Percentiles rank a stretch among this genome's conserved stretches.
These are phyloP conservation scores for Trichoderma gamsii DNA, from an alignment of 495 filamentous ascomycete genomes.

Conservation along the genomic window DNA sequence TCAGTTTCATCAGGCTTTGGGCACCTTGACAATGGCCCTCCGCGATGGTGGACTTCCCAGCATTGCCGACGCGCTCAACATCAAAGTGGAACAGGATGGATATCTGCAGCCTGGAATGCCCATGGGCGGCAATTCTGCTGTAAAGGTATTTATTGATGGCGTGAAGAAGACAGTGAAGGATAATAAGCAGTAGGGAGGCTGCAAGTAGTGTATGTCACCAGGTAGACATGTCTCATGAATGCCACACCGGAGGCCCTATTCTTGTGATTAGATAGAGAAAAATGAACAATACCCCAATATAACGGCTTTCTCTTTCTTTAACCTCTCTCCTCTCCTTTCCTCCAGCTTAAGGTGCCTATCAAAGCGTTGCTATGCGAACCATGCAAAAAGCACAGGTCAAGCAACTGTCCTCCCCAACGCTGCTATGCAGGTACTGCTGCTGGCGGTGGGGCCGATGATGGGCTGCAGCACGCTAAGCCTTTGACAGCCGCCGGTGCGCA, in stretches of 20 bases:
- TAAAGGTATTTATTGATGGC: constrained; percentile 85
- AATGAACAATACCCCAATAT: too few species aligned
- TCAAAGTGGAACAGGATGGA: constrained; percentile 76
- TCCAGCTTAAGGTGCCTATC: too few species aligned
- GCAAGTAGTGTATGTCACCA: not conserved
- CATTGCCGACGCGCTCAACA: constrained; percentile 76
- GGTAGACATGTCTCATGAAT: not conserved
- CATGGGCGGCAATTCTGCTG: constrained; percentile 79
- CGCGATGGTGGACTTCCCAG: constrained; percentile 88
- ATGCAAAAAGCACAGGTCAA: not conserved
- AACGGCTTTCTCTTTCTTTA: too few species aligned
- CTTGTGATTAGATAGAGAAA: too few species aligned
- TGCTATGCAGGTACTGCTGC: constrained; percentile 10
- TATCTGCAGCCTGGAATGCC: constrained; percentile 71
- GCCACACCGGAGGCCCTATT: too few species aligned
- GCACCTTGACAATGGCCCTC: constrained; percentile 77
- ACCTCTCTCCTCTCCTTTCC: too few species aligned
- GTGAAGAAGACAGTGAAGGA: constrained; percentile 70
- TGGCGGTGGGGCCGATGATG: not conserved
- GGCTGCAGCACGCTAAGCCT: constrained; percentile 4
- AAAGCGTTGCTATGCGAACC: not conserved
- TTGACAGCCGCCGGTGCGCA: not conserved
- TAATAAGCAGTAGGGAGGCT: not conserved
- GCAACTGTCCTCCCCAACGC: not conserved
- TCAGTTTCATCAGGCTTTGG: constrained; percentile 81